Base-by-base conservation (phyloP, 1,139 yeast genomes). In the Hansenula sp. region DNA sequence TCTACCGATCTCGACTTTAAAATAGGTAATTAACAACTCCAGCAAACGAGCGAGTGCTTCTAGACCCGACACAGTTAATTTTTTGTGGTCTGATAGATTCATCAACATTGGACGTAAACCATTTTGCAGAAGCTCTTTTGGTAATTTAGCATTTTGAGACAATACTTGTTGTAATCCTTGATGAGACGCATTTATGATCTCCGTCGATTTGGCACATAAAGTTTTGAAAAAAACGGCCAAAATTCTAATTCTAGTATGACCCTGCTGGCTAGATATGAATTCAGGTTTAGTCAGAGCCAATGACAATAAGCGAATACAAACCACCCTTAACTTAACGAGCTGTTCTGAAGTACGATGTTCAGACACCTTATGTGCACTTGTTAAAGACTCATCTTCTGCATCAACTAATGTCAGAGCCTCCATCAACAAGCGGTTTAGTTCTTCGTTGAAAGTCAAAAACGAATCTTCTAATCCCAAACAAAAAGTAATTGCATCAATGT, bases 331-430 rank as follows among this genome's bases (percentile, higher is more conserved):
- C 53, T 87, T 90, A 15, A 89, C 81, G 46, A 94, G 70, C 57
- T 91, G 97, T 57, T 89, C 91, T 0, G 96, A 76, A 1, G 97
- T 91, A 46, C 91, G 77, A 59, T 90, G 82, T 57, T 94, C 99
- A 41, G 86, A 78, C 4, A 88, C 81, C 41, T 94, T 77, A 57
- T 87, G 94, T 0, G 89, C 88, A 54, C 90, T 87, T 1, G 96
- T 90, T 49, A 94, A 71, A 1, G 96, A 88, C 58, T 90, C 96
- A 62, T 94, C 99, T 50, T 94, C 99, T 0, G 99, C 99, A 67
- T 93, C 99, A 5, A 94, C 97, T 41, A 94, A 70, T 0, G 96
- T 96, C 49, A 93, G 71, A 0, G 97, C 96, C 62, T 94, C 99
- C 48, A 87, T 78, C 29, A 94, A 68, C 48, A 94, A 70, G 47